Evolutionary conservation across 352 stramenopile species (phyloP).

Genomic region (Globisporangium carolinianum): DNA sequence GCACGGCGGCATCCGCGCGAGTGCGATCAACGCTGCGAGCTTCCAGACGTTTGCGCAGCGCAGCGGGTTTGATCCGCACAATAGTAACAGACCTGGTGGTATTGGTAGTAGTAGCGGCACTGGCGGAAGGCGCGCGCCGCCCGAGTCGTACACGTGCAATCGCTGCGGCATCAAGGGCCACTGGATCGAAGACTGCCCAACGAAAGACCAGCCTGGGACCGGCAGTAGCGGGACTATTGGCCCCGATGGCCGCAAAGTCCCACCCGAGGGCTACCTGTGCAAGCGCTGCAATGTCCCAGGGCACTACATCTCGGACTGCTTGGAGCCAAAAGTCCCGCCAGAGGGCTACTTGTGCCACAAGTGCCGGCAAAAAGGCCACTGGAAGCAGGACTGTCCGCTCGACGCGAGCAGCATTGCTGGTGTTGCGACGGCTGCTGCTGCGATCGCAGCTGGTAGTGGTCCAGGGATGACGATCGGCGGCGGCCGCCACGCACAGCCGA

Average conservation of each 20-base stretch:
- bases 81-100: constrained; percentile 1
- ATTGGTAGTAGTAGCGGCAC: constrained; percentile 20
- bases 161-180: constrained; percentile 79
- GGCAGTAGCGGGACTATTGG: not conserved
- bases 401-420: constrained; percentile 50
- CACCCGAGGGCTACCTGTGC: constrained; percentile 76
- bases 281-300: constrained; percentile 82
- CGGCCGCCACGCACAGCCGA: constrained; percentile 1
- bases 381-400: constrained; percentile 84
- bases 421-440: constrained; percentile 31
- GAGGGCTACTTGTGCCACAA: constrained; percentile 83
- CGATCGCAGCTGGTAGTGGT: constrained; percentile 17
- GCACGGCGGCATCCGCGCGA: constrained; percentile 36
- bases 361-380: constrained; percentile 83
- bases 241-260: constrained; percentile 28
- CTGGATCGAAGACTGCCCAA: constrained; percentile 86
- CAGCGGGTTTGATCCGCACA: constrained; percentile 15
- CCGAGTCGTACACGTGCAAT: constrained; percentile 86
- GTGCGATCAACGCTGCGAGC: constrained; percentile 62
- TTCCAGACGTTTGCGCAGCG: constrained; percentile 58
- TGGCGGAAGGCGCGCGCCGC: constrained; percentile 38
- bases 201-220: constrained; percentile 51
- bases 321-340: constrained; percentile 75
- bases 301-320: constrained; percentile 85
- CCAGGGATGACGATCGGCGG: not conserved